A percentile compares a stretch with the other conserved stretches of the same genome.
phyloP scores from a whole-genome alignment of 805 yeast genomes.

The Lachancea sp. region DNA sequence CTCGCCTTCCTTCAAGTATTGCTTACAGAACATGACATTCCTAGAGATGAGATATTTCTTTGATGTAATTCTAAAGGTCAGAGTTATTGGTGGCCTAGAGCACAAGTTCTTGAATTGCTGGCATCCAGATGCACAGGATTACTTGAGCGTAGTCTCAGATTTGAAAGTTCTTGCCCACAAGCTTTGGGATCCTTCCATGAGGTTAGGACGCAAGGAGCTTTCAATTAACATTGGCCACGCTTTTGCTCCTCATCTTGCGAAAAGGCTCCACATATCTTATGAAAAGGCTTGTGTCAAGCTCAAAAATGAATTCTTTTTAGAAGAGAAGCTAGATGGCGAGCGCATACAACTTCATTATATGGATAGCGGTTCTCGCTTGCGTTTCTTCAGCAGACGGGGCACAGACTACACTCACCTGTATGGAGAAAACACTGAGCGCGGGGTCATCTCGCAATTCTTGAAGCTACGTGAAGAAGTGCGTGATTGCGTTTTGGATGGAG shows the following conservation, averaged over 20 bases:
- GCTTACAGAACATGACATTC: conserved; percentile 48
- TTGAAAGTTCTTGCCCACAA: conserved; percentile 54
- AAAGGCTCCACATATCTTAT: conserved; percentile 46
- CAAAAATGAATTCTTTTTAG: conserved; percentile 53
- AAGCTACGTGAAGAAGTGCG: conserved; percentile 33
- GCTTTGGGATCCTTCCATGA: conserved; percentile 42
- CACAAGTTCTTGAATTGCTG: conserved; percentile 49
- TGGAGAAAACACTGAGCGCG: conserved; percentile 46
- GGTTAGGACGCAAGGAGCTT: conserved; percentile 39
- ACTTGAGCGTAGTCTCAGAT: conserved; percentile 60
- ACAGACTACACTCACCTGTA: conserved; percentile 68
- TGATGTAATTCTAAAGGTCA: conserved; percentile 54
- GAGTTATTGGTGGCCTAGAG: conserved; percentile 59
- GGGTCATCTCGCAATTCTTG: conserved; percentile 51
- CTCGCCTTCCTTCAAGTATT: conserved; percentile 39
- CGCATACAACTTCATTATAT: conserved; percentile 71
- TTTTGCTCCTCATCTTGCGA: conserved; percentile 74
- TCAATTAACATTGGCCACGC: conserved; percentile 33
- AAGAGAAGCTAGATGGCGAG: conserved; percentile 93
- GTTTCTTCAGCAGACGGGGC: conserved; percentile 51
- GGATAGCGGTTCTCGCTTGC: conserved; percentile 35
- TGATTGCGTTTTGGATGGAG: conserved; percentile 67
- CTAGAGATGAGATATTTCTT: conserved; percentile 64
- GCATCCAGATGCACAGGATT: conserved; percentile 73
- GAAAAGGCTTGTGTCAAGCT: conserved; percentile 44